Percentiles rank a stretch among this genome's conserved stretches.
These are phyloP conservation scores for Phytophthora vignae DNA, from an alignment of 352 stramenopile species.

Conservation along the genomic window DNA sequence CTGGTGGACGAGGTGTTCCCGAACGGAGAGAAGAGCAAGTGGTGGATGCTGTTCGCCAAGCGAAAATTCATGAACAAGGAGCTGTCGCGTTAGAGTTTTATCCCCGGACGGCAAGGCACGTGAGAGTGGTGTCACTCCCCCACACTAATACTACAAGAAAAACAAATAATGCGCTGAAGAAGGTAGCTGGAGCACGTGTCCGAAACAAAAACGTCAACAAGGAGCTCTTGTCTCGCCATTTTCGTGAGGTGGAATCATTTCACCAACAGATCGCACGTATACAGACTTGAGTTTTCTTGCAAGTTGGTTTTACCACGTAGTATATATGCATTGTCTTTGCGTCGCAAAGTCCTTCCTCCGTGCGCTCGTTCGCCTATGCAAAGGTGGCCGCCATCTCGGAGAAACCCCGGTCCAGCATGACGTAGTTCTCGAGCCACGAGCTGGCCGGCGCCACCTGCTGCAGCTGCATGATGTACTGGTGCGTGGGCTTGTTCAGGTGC, in stretches of 20 bases:
- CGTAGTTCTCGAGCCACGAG: constrained; percentile 78
- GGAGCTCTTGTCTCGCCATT: too few species aligned
- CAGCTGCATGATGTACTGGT: constrained; percentile 85
- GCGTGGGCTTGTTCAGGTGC: constrained; percentile 89
- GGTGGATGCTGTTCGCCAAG: constrained; percentile 95
- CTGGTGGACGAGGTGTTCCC: constrained; percentile 87
- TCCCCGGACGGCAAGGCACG: background rate
- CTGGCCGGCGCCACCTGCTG: constrained; percentile 78
- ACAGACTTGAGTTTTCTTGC: background rate
- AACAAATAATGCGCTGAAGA: background rate
- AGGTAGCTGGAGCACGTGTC: background rate
- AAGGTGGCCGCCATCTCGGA: constrained; percentile 72
- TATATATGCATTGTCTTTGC: background rate
- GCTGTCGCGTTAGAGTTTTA: constrained; percentile 58
- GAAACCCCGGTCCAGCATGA: constrained; percentile 73
- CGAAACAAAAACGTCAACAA: too few species aligned
- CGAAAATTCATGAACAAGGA: constrained; percentile 96
- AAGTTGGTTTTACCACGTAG: background rate
- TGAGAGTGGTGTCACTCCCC: background rate
- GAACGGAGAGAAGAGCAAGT: constrained; percentile 92
- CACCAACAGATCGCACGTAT: background rate
- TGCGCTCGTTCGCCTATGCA: constrained; percentile 33
- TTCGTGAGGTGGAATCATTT: background rate
- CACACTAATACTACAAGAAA: background rate
- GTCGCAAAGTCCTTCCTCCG: background rate